Evolutionary conservation across 148 eudicot genomes (phyloP).

Genomic region (Chenopodium album): DNA sequence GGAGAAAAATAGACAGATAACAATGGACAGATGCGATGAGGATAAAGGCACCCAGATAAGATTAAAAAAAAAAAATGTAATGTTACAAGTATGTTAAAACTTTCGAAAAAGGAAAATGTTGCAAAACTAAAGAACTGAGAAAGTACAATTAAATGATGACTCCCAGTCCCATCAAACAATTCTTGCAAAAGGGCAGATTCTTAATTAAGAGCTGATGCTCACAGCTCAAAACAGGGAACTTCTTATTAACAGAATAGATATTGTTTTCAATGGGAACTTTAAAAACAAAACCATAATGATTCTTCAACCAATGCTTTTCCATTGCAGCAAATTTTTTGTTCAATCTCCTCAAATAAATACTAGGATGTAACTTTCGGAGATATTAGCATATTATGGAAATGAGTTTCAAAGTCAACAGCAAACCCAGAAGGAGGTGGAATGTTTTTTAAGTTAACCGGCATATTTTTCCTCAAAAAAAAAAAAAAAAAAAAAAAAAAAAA

Average conservation of each 20-base stretch:
- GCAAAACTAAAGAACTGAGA: background rate
- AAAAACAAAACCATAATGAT: background rate
- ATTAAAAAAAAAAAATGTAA: no score
- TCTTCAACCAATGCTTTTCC: background rate
- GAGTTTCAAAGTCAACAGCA: background rate
- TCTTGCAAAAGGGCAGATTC: background rate
- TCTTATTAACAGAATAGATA: background rate
- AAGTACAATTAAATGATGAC: background rate
- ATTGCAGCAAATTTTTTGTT: background rate
- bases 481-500: no score
- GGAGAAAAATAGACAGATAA: background rate
- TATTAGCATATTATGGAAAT: background rate
- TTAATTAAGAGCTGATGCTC: background rate
- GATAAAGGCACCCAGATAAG: background rate
- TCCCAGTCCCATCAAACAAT: background rate
- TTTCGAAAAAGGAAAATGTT: background rate
- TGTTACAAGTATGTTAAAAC: background rate
- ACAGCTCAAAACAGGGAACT: background rate
- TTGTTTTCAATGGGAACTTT: background rate
- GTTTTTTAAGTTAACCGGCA: background rate
- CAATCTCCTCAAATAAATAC: background rate
- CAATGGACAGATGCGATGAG: background rate
- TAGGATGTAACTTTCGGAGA: background rate
- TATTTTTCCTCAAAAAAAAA: no score
- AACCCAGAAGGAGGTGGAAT: background rate